Conservation (phyloP, 257 asterid genomes). For the Nicotiana noctiflora region DNA sequence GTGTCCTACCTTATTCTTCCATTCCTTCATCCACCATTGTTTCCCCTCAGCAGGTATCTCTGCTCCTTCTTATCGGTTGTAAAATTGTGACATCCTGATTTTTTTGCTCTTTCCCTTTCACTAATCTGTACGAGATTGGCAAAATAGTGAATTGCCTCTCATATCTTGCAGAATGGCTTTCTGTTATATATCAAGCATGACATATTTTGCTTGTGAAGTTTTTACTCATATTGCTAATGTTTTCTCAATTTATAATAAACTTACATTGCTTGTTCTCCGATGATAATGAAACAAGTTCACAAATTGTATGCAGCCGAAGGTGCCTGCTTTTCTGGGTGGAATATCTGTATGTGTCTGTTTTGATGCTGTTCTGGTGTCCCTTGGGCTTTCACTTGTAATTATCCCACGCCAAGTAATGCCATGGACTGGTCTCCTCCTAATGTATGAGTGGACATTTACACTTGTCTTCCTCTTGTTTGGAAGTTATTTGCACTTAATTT, state of each 20-base stretch:
- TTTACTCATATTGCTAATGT: neutral
- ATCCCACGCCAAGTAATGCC: slow-evolving; percentile 91
- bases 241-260: slow-evolving; percentile 7
- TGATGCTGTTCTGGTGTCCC: slow-evolving; percentile 54
- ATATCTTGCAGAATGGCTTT: neutral
- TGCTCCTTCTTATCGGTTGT: slow-evolving; percentile 3
- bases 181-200: neutral
- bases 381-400: slow-evolving; percentile 59
- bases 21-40: slow-evolving; percentile 54
- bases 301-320: slow-evolving; percentile 47
- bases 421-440: slow-evolving; percentile 86
- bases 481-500: slow-evolving; percentile 53
- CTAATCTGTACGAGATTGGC: neutral
- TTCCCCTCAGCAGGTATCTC: slow-evolving; percentile 69
- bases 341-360: slow-evolving; percentile 55
- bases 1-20: slow-evolving; percentile 55
- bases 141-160: neutral
- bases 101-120: neutral
- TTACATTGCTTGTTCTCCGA: slow-evolving; percentile 5
- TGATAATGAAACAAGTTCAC: slow-evolving; percentile 42
- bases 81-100: neutral
- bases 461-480: slow-evolving; percentile 65
- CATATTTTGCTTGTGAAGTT: neutral
- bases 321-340: slow-evolving; percentile 63
- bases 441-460: slow-evolving; percentile 93